A percentile compares a stretch with the other conserved stretches of the same genome.
Evolutionary conservation across 2,329 filamentous ascomycete genomes (phyloP).

Genomic region (Pseudogymnoascus sp.): DNA sequence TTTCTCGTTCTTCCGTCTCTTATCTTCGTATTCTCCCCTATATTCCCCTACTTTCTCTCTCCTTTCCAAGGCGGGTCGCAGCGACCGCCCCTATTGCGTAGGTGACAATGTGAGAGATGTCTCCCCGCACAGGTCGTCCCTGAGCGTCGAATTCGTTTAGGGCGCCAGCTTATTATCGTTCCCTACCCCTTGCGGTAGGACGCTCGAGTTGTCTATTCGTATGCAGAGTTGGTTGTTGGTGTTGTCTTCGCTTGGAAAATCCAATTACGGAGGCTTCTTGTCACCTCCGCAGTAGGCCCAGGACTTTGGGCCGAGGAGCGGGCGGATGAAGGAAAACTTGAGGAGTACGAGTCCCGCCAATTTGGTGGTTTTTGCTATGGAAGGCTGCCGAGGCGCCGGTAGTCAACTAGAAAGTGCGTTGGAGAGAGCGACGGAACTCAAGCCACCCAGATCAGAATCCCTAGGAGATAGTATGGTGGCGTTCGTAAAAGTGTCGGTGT

Average conservation of each 20-base stretch:
- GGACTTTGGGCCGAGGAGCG: constrained; percentile 85
- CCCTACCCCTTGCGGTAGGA: constrained; percentile 10
- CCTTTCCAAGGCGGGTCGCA: constrained; percentile 39
- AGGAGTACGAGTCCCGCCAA: constrained; percentile 79
- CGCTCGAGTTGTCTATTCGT: constrained; percentile 5
- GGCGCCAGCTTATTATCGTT: constrained; percentile 10
- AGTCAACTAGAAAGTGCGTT: constrained; percentile 13
- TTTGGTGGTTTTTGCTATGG: constrained; percentile 61
- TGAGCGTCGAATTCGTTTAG: constrained; percentile 22
- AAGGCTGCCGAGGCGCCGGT: constrained; percentile 28
- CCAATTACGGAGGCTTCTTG: constrained; percentile 95
- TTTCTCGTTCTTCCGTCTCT: background rate
- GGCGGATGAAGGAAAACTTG: constrained; percentile 70
- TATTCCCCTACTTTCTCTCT: background rate
- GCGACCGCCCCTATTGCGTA: constrained; percentile 46
- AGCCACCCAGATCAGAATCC: background rate
- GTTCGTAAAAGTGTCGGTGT: background rate
- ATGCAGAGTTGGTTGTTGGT: background rate
- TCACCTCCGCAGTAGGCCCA: constrained; percentile 96
- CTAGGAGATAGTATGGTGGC: constrained; percentile 7
- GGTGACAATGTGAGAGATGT: constrained; percentile 44
- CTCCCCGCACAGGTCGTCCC: constrained; percentile 29
- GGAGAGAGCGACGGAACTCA: constrained; percentile 1
- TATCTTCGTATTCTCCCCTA: constrained; percentile 1
- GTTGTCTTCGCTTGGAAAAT: constrained; percentile 7